Base-by-base conservation (phyloP, 352 stramenopile species). In the Pythium phragmiticola region DNA sequence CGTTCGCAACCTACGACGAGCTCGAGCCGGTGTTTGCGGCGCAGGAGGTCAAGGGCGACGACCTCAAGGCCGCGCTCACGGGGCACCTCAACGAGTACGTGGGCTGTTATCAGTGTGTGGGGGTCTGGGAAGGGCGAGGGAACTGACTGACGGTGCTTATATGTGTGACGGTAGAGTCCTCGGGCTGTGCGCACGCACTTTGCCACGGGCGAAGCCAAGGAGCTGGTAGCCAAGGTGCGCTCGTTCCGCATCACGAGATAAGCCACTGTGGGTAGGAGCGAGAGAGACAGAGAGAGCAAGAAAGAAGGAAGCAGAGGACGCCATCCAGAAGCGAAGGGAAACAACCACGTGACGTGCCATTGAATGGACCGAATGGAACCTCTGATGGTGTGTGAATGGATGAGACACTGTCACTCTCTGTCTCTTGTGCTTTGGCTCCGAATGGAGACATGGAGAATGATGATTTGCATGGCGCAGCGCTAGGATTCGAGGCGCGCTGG, bases 111-210 rank as follows among this genome's bases (percentile, higher is more conserved):
- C n/a, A n/a, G 41, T 60, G 4, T 42, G 36, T 42, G 6, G 2
- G 36, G 4, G 6, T 42, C 36, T 50, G 45, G n/a, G 9, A 7
- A 50, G 8, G 13, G 8, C 2, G 45, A 23, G 12, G 8, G 7
- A 19, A 17, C 9, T 39, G 12, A 28, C 34, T 16, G 16, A 23
- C 2, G 33, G 49, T 43, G 48, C 64, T 28, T 63, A 4, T 28
- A 4, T 60, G 21, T 60, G 16, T 72, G 46, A 66, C 14, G 50
- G 33, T 66, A 92, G 86, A 33, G 95, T 98, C 41, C 72, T 99
- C 63, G 89, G 98, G 70, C 97, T 16, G 97, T 99, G 45, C 87
- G 97, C 51, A 75, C 96, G 68, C 97, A 99, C 77, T 99, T 99
- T 57, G 87, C 80, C 28, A 83, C 98, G 77, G 90, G 93, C 50